These are phyloP conservation scores for Decorospora gaudefroyi DNA, from an alignment of 2,329 filamentous ascomycete species.

Conservation along the genomic window DNA sequence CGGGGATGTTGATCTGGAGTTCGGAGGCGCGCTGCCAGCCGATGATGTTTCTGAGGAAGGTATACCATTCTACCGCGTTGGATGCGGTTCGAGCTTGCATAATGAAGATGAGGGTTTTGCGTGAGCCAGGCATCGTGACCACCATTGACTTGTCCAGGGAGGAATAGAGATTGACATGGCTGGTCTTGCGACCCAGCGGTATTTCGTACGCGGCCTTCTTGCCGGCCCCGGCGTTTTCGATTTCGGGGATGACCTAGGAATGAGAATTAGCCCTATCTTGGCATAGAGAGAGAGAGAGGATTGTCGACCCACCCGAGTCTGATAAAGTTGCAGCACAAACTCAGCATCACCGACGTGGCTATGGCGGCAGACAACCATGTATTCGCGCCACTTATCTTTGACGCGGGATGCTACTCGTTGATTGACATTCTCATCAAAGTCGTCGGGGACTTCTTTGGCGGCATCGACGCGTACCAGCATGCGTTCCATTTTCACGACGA, in stretches of 20 bases:
- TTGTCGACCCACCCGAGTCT: constrained; percentile 55
- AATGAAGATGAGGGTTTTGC: constrained; percentile 62
- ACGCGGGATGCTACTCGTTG: constrained; percentile 62
- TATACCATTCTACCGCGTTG: constrained; percentile 70
- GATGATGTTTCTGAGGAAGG: constrained; percentile 63
- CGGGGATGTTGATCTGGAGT: constrained; percentile 65
- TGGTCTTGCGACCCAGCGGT: constrained; percentile 57
- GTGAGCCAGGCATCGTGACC: constrained; percentile 61
- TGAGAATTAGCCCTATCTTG: constrained; percentile 13
- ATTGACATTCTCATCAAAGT: constrained; percentile 67
- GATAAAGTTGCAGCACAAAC: constrained; percentile 64
- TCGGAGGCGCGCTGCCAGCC: constrained; percentile 62
- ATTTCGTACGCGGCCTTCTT: constrained; percentile 63
- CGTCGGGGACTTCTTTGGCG: constrained; percentile 58
- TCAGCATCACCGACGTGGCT: constrained; percentile 59
- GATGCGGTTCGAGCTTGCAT: constrained; percentile 64
- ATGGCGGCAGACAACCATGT: constrained; percentile 64
- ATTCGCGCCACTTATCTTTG: constrained; percentile 69
- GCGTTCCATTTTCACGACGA: constrained; percentile 69
- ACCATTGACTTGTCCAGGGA: constrained; percentile 69
- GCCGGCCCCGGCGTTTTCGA: constrained; percentile 57
- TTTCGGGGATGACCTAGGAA: constrained; percentile 60
- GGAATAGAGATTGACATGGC: constrained; percentile 66
- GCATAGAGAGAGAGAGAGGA: neutral
- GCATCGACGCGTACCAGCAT: constrained; percentile 69